Percentiles rank a stretch among this genome's conserved stretches.
phyloP scores from a whole-genome alignment of 768 basidiomycete species.

The Strobilomyces dryophilus region DNA sequence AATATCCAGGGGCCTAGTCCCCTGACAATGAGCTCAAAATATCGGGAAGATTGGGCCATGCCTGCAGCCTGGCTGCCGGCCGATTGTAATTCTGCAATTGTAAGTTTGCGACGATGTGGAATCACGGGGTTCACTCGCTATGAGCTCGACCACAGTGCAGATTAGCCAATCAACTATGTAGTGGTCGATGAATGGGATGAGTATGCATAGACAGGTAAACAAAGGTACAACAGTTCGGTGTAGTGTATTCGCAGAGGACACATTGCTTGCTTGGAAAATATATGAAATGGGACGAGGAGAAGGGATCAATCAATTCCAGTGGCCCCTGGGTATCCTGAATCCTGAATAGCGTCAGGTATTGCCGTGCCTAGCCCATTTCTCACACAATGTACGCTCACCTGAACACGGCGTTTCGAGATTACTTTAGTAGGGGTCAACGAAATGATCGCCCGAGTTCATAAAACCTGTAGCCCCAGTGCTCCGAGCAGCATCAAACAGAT shows the following conservation, averaged over 20 bases:
- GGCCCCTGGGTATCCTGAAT: not conserved
- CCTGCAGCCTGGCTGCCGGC: no score
- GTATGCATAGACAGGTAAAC: not conserved
- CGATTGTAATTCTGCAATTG: no score
- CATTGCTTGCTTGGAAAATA: not conserved
- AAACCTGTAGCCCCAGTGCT: constrained; percentile 11
- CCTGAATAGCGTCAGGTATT: not conserved
- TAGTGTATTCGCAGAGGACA: not conserved
- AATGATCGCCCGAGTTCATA: not conserved
- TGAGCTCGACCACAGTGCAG: not conserved
- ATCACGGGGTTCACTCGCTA: no score
- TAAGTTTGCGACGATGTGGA: no score
- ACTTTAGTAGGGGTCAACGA: not conserved
- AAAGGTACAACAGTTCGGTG: not conserved
- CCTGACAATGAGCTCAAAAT: no score
- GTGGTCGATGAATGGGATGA: not conserved
- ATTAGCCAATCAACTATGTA: not conserved
- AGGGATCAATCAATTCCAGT: not conserved
- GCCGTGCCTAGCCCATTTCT: not conserved
- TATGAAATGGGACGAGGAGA: not conserved
- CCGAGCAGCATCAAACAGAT: constrained; percentile 26
- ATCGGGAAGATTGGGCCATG: no score
- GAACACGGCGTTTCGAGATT: not conserved
- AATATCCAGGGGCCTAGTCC: no score
- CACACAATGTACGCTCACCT: not conserved